Base-by-base conservation (phyloP, 1,139 yeast genomes). In the Candida pseudoviswanathii region DNA sequence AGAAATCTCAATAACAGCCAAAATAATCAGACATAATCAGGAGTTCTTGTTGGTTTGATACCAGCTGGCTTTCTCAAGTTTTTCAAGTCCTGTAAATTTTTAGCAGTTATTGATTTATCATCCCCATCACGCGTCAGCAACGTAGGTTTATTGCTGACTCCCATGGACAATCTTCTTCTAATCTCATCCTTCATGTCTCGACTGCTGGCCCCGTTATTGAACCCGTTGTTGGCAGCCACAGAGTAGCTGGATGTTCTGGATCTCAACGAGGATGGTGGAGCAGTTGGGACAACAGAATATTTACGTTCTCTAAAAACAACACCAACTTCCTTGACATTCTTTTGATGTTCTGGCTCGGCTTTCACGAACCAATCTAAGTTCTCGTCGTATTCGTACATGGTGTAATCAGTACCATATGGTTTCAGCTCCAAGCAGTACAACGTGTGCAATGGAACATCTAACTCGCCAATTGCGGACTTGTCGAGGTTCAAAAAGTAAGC, bases 361-460 rank as follows among this genome's bases (percentile, higher is more conserved):
- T 86, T 82, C 48, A 75, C 80, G 68, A 92, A 92, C 86, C 90
- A 85, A 66, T 91, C 94, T 30, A 79, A 68, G 5, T 71, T 72
- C 58, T 90, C 97, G 59, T 89, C 87, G 66, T 87, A 92, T 64
- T 90, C 96, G 67, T 86, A 92, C 68, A 91, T 77, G 21, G 89
- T 80, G 87, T 96, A 92, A 53, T 89, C 94, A 2, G 95, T 96
- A 4, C 98, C 99, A 66, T 90, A 92, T 0, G 98, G 97, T 62
- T 89, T 89, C 50, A 94, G 91, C 62, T 92, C 98, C 52, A 92
- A 77, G 55, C 94, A 84, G 62, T 91, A 92, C 29, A 92, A 84
- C 4, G 96, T 88, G 63, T 92, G 97, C 52, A 92, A 73, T 3
- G 98, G 98, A 5, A 92, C 95, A 67, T 92, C 98, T 55, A 92